Conservation (phyloP, 2,329 filamentous ascomycete species). For the Diplocarpon rosae region DNA sequence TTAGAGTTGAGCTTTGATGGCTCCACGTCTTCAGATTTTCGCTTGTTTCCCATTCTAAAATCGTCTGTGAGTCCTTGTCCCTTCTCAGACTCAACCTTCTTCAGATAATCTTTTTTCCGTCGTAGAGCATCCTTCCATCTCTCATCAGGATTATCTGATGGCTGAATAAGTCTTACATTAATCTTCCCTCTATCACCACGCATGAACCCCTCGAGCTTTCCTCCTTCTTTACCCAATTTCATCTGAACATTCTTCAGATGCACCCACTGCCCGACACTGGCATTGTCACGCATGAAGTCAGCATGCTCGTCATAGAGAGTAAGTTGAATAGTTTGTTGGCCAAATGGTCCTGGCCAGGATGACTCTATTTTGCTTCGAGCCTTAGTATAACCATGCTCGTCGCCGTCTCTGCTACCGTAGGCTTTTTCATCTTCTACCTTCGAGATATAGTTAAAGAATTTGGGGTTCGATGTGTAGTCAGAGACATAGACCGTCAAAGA, state of each 20-base stretch:
- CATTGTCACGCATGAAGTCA: slow-evolving; percentile 39
- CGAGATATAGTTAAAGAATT: slow-evolving; percentile 39
- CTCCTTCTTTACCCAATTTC: slow-evolving; percentile 40
- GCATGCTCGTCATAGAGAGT: slow-evolving; percentile 62
- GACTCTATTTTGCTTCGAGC: slow-evolving; percentile 25
- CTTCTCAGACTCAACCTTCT: slow-evolving; percentile 30
- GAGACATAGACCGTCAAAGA: slow-evolving; percentile 60
- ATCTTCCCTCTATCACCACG: slow-evolving; percentile 52
- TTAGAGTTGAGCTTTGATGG: slow-evolving; percentile 17
- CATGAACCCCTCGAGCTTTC: slow-evolving; percentile 60
- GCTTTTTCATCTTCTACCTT: slow-evolving; percentile 21
- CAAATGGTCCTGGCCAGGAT: slow-evolving; percentile 65
- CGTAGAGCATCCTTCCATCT: slow-evolving; percentile 46
- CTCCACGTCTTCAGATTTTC: slow-evolving; percentile 15
- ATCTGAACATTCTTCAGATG: slow-evolving; percentile 62
- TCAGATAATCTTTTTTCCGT: slow-evolving; percentile 53
- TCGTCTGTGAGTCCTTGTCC: slow-evolving; percentile 30
- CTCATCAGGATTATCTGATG: slow-evolving; percentile 31
- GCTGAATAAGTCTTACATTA: slow-evolving; percentile 43
- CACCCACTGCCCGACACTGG: slow-evolving; percentile 52
- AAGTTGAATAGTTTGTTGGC: slow-evolving; percentile 60
- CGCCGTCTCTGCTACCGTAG: slow-evolving; percentile 35
- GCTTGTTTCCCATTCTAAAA: slow-evolving; percentile 25
- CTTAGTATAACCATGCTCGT: slow-evolving; percentile 43
- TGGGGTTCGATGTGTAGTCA: slow-evolving; percentile 66